These are phyloP conservation scores for Naganishia randhawae DNA, from an alignment of 768 basidiomycete genomes.

Conservation along the genomic window DNA sequence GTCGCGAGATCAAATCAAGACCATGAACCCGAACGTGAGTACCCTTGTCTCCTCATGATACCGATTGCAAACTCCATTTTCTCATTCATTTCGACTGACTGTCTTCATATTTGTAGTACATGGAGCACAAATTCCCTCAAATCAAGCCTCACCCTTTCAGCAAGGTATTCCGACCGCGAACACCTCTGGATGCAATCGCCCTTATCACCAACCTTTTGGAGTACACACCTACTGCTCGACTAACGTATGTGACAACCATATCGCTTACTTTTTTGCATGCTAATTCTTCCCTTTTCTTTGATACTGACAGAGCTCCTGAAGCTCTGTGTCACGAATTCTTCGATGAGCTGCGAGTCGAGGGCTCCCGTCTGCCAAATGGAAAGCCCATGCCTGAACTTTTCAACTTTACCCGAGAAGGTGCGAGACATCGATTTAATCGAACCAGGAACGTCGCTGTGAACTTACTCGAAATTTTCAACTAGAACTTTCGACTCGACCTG, in stretches of 20 bases:
- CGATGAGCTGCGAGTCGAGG: conserved; percentile 86
- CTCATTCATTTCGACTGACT: not conserved
- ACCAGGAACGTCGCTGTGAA: not conserved
- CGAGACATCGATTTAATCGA: conserved; percentile 46
- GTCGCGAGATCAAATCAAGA: conserved; percentile 99
- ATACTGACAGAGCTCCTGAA: conserved; percentile 81
- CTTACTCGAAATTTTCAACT: conserved; percentile 33
- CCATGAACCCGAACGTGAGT: conserved; percentile 91
- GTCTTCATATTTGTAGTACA: conserved; percentile 58
- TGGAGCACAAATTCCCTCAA: conserved; percentile 99
- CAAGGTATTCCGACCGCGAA: conserved; percentile 98
- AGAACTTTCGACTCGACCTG: conserved; percentile 96
- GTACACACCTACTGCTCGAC: conserved; percentile 90
- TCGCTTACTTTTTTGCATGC: not conserved
- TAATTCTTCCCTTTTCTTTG: not conserved
- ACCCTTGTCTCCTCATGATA: not conserved
- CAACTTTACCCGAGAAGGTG: conserved; percentile 93
- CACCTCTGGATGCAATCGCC: conserved; percentile 91
- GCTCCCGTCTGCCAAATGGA: conserved; percentile 91
- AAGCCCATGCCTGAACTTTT: conserved; percentile 92
- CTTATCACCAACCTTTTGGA: conserved; percentile 90
- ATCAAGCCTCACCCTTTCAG: conserved; percentile 99
- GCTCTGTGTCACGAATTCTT: conserved; percentile 69
- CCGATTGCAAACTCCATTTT: not conserved
- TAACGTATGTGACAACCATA: conserved; percentile 55